Evolutionary conservation across 2,329 filamentous ascomycete species (phyloP).

Genomic region (Anthostomella pinea): DNA sequence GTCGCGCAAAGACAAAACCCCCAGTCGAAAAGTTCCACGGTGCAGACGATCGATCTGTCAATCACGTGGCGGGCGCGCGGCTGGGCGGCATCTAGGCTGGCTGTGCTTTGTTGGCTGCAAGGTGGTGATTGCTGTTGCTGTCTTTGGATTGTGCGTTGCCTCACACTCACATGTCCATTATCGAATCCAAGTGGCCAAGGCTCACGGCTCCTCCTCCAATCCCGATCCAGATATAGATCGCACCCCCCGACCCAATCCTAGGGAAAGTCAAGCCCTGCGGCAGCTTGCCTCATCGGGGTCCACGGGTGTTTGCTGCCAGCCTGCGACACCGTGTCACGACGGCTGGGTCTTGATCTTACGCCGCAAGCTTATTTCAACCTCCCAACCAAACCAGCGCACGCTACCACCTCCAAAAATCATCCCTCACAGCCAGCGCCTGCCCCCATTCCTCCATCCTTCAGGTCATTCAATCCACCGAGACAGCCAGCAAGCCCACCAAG

Average conservation of each 20-base stretch:
- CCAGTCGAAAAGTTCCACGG: conserved; percentile 6
- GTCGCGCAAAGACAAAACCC: conserved; percentile 17
- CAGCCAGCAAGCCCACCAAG: background rate
- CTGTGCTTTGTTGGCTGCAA: conserved; percentile 11
- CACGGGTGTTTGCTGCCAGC: conserved; percentile 27
- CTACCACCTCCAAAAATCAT: conserved; percentile 26
- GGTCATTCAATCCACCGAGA: conserved; percentile 8
- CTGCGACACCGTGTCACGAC: conserved; percentile 23
- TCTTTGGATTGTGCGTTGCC: conserved; percentile 10
- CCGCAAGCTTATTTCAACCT: conserved; percentile 30
- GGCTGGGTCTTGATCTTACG: conserved; percentile 10
- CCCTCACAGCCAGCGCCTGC: no score
- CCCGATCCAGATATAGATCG: conserved; percentile 20
- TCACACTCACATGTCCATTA: conserved; percentile 9
- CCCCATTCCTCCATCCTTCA: no score
- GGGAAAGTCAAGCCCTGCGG: conserved; percentile 16
- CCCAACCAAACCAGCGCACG: conserved; percentile 16
- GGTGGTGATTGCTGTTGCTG: no score
- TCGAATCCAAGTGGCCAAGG: conserved; percentile 28
- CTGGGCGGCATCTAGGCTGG: conserved; percentile 8
- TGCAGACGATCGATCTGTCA: conserved; percentile 5
- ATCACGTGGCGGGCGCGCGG: conserved; percentile 13
- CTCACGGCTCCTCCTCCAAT: conserved; percentile 29
- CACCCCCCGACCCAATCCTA: conserved; percentile 16
- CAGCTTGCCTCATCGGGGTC: conserved; percentile 19